Evolutionary conservation across 1,284 basidiomycete species (phyloP).

Genomic region (Boletellus sp.): DNA sequence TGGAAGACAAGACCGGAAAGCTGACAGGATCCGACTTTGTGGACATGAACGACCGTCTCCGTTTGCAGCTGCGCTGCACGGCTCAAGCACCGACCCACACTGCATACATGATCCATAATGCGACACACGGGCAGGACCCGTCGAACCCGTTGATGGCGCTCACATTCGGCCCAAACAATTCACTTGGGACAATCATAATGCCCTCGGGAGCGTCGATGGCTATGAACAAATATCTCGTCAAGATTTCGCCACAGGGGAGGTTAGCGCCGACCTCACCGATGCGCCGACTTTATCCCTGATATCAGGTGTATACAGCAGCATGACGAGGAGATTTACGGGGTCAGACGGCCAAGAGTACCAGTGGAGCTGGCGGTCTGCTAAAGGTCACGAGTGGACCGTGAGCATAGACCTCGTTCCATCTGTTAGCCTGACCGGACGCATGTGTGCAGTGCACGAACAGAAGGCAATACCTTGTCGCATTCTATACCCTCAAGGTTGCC

Average conservation of each 20-base stretch:
- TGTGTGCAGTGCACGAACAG: conserved; percentile 49
- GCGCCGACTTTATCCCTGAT: conserved; percentile 3
- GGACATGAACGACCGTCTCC: conserved; percentile 60
- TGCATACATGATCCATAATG: conserved; percentile 53
- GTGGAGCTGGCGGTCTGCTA: conserved; percentile 48
- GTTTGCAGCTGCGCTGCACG: conserved; percentile 47
- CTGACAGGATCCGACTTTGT: conserved; percentile 52
- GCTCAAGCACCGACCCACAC: conserved; percentile 38
- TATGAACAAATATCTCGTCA: conserved; percentile 52
- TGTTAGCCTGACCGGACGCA: conserved; percentile 2
- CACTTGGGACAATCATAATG: conserved; percentile 51
- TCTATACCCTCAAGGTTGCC: conserved; percentile 52
- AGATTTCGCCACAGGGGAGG: conserved; percentile 40
- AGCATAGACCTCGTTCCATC: conserved; percentile 17
- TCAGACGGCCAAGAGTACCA: conserved; percentile 57
- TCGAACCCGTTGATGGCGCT: conserved; percentile 44
- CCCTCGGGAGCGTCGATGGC: conserved; percentile 35
- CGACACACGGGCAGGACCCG: conserved; percentile 25
- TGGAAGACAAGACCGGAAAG: conserved; percentile 57
- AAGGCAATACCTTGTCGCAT: conserved; percentile 50
- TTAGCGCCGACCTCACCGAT: conserved; percentile 21
- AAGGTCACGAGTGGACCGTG: conserved; percentile 60
- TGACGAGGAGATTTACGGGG: conserved; percentile 49
- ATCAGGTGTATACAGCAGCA: conserved; percentile 33
- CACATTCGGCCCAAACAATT: conserved; percentile 46